phyloP scores from a whole-genome alignment of 78 protist species.

The Diacronema lutheri region DNA sequence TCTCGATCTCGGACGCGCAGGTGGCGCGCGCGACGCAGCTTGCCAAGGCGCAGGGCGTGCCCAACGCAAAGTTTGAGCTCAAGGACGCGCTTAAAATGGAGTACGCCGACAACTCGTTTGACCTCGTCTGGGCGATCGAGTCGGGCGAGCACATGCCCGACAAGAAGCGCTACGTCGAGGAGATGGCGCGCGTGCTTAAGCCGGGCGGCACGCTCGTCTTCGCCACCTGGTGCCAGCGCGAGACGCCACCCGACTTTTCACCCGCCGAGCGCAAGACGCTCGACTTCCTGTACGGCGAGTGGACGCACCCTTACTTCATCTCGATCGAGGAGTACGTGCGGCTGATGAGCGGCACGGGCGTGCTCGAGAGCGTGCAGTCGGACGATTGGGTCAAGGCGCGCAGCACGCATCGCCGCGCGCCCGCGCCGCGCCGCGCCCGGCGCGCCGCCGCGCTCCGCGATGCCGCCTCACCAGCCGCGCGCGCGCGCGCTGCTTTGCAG shows the following conservation, averaged over 20 bases:
- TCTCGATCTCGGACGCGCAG: neutral
- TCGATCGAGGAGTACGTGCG: conserved; percentile 40
- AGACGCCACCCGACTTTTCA: conserved; percentile 6
- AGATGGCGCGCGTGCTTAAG: conserved; percentile 55
- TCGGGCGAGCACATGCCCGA: conserved; percentile 45
- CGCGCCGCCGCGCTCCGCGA: no score
- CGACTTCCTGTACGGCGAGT: conserved; percentile 49
- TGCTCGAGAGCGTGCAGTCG: neutral
- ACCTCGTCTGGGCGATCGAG: conserved; percentile 53
- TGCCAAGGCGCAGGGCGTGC: conserved; percentile 11
- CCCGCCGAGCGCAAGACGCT: conserved; percentile 2
- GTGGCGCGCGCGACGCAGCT: conserved; percentile 40
- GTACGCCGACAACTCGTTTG: conserved; percentile 47
- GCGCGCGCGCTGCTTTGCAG: no score
- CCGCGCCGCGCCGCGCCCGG: no score
- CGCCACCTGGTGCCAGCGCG: conserved; percentile 64
- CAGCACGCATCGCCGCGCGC: no score
- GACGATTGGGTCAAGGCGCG: neutral
- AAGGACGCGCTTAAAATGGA: conserved; percentile 50
- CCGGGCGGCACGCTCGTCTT: conserved; percentile 42
- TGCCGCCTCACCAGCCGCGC: no score
- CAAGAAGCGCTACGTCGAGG: conserved; percentile 32
- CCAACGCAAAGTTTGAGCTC: conserved; percentile 38
- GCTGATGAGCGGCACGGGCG: conserved; percentile 9
- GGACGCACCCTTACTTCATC: conserved; percentile 58